These are phyloP conservation scores for Globisporangium middletonii DNA, from an alignment of 352 stramenopile genomes.

Conservation along the genomic window DNA sequence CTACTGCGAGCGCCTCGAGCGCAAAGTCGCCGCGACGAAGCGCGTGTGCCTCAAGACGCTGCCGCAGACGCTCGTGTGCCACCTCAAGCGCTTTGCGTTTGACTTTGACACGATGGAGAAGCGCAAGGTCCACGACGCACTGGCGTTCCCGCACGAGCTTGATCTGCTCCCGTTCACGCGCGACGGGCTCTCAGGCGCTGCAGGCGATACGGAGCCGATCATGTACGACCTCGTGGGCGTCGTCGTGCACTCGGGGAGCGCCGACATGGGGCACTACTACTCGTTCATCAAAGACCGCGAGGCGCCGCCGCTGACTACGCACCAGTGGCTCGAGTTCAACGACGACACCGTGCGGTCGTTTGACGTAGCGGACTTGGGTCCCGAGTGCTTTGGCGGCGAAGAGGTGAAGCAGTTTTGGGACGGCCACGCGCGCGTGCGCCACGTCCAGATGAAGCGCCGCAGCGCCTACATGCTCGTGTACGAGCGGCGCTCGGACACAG, in stretches of 20 bases:
- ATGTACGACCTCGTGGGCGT: conserved; percentile 90
- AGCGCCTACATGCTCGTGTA: conserved; percentile 83
- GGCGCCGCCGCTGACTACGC: conserved; percentile 4
- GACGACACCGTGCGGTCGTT: conserved; percentile 86
- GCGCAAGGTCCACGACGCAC: conserved; percentile 81
- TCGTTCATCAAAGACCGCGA: conserved; percentile 86
- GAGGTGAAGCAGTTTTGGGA: conserved; percentile 65
- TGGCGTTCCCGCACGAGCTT: conserved; percentile 82
- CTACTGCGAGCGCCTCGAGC: conserved; percentile 58
- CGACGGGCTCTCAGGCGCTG: conserved; percentile 26
- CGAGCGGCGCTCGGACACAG: conserved; percentile 21
- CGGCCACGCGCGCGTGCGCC: conserved; percentile 17
- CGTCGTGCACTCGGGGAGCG: conserved; percentile 90
- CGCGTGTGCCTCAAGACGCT: conserved; percentile 78
- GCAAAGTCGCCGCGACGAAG: conserved; percentile 77
- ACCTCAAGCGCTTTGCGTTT: conserved; percentile 88
- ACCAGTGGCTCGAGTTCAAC: conserved; percentile 91
- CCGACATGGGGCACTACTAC: conserved; percentile 93
- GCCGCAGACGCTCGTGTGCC: conserved; percentile 71
- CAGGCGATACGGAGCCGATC: neutral
- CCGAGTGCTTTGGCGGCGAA: conserved; percentile 89
- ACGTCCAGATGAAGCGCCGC: conserved; percentile 53
- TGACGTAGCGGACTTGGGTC: conserved; percentile 56
- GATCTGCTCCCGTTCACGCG: conserved; percentile 90
- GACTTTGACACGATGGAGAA: conserved; percentile 88